A percentile compares a stretch with the other conserved stretches of the same genome.
phyloP scores from a whole-genome alignment of 805 yeast genomes.

The Nakazawaea populi region DNA sequence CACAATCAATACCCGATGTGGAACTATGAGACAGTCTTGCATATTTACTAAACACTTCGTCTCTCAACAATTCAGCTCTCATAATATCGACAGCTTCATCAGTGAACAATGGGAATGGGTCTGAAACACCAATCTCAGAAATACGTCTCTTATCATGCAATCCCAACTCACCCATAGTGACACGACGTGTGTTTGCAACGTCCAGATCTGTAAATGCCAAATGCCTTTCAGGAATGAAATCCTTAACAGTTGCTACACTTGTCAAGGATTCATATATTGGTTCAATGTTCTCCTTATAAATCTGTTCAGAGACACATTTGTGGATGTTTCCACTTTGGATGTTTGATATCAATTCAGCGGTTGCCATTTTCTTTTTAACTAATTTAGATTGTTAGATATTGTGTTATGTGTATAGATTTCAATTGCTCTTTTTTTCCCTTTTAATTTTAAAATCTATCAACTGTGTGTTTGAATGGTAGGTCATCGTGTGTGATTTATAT shows the following conservation, averaged over 20 bases:
- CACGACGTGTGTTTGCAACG: conserved; percentile 28
- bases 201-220: conserved; percentile 30
- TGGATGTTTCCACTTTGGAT: conserved; percentile 32
- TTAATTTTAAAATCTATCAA: too few species aligned
- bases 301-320: conserved; percentile 25
- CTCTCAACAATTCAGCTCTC: conserved; percentile 47
- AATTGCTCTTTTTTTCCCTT: too few species aligned
- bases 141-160: conserved; percentile 39
- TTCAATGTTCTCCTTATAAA: conserved; percentile 27
- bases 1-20: conserved; percentile 44
- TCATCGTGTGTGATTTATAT: not conserved
- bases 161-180: conserved; percentile 47
- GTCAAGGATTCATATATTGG: conserved; percentile 22
- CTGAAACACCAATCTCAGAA: conserved; percentile 49
- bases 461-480: not conserved
- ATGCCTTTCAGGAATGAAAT: conserved; percentile 34
- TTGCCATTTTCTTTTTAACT: conserved; percentile 17
- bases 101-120: conserved; percentile 57
- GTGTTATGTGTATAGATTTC: not conserved
- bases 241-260: conserved; percentile 19
- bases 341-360: conserved; percentile 25
- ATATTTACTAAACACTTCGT: conserved; percentile 37
- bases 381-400: too few species aligned
- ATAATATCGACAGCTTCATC: conserved; percentile 54
- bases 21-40: conserved; percentile 38